phyloP scores from a whole-genome alignment of 148 eudicot genomes.

The Pouteria glomerata region DNA sequence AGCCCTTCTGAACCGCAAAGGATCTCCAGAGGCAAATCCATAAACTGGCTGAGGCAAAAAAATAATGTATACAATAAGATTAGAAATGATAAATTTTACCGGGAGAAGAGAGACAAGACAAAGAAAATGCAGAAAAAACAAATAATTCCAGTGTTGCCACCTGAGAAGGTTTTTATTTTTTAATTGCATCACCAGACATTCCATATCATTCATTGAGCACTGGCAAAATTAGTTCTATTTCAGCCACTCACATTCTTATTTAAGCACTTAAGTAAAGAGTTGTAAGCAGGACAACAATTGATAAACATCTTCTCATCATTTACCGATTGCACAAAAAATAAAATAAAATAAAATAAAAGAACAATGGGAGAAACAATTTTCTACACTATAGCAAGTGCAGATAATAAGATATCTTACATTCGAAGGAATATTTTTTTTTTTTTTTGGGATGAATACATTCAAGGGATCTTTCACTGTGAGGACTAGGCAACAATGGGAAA shows the following conservation, averaged over 20 bases:
- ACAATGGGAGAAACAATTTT: no score
- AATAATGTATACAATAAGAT: background rate
- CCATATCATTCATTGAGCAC: background rate
- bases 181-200: background rate
- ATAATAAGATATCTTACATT: no score
- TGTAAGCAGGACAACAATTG: background rate
- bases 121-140: background rate
- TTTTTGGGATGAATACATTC: no score
- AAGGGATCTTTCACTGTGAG: no score
- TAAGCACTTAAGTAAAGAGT: background rate
- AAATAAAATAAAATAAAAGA: no score
- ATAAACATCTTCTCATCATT: background rate
- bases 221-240: background rate
- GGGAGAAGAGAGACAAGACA: background rate
- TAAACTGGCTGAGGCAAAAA: slow-evolving; percentile 56
- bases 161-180: background rate
- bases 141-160: background rate
- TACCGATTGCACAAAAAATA: no score
- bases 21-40: slow-evolving; percentile 71
- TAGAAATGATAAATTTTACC: background rate
- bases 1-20: slow-evolving; percentile 64
- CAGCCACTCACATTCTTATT: background rate
- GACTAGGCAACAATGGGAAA: no score
- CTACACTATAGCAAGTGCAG: no score
- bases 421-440: no score